Percentiles rank a stretch among this genome's conserved stretches.
phyloP scores from a whole-genome alignment of 192 early-diverging fungal species.

The Chytriomyces sp. region DNA sequence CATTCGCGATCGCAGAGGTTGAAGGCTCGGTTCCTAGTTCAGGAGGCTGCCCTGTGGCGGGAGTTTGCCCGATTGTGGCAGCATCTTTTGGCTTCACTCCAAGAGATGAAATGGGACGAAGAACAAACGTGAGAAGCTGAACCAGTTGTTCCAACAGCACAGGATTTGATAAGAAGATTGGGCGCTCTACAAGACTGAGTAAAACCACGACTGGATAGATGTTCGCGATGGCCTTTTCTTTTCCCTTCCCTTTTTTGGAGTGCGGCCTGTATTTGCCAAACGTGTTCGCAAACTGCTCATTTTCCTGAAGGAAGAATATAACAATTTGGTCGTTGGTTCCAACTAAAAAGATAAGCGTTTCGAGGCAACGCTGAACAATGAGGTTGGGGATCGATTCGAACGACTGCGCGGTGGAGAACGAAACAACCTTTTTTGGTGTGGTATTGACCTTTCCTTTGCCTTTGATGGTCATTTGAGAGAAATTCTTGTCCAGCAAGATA shows the following conservation, averaged over 20 bases:
- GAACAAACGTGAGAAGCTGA: conserved; percentile 80
- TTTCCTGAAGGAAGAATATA: conserved; percentile 78
- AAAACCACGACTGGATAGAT: conserved; percentile 74
- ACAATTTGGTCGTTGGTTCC: conserved; percentile 76
- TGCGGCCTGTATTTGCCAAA: conserved; percentile 44
- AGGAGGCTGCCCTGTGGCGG: not conserved
- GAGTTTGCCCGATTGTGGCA: conserved; percentile 17
- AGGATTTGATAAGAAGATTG: conserved; percentile 79
- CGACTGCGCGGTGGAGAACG: conserved; percentile 26
- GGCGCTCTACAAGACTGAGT: conserved; percentile 82
- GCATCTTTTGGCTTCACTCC: conserved; percentile 21
- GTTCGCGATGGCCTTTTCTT: conserved; percentile 56
- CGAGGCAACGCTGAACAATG: conserved; percentile 88
- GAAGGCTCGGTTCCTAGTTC: not conserved
- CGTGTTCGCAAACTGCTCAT: conserved; percentile 57
- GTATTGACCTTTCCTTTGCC: conserved; percentile 57
- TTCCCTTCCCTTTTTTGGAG: conserved; percentile 70
- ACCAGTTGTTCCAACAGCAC: conserved; percentile 87
- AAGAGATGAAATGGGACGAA: conserved; percentile 69
- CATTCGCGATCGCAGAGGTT: not conserved
- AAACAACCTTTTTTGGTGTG: conserved; percentile 37
- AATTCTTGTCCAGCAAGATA: conserved; percentile 75
- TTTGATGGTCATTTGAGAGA: conserved; percentile 73
- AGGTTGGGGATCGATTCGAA: conserved; percentile 80
- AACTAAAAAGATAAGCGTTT: conserved; percentile 81